phyloP scores from a whole-genome alignment of 306 rosid genomes.

The Herpetospermum pedunculosum region DNA sequence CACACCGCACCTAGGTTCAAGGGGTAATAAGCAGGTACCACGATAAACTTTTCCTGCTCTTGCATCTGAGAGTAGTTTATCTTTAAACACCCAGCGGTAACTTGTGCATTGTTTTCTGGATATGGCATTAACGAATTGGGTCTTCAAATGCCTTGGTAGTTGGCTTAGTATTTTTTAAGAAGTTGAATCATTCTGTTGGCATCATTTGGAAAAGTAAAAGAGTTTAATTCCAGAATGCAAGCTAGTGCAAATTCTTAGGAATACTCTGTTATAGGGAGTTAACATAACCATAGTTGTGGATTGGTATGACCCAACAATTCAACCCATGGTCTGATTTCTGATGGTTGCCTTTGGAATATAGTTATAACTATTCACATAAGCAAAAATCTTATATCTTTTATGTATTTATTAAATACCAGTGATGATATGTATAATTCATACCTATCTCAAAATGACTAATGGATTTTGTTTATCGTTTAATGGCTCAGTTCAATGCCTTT shows the following conservation, averaged over 20 bases:
- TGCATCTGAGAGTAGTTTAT: not conserved
- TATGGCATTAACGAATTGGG: not conserved
- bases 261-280: conserved; percentile 6
- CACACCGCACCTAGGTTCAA: conserved; percentile 96
- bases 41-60: not conserved
- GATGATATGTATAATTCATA: not conserved
- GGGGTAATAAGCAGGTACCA: conserved; percentile 90
- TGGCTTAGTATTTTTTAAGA: not conserved
- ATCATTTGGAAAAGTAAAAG: not conserved
- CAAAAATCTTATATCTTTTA: not conserved
- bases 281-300: not conserved
- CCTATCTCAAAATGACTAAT: not conserved
- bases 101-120: conserved; percentile 5
- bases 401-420: not conserved
- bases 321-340: conserved; percentile 1
- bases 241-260: not conserved
- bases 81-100: not conserved
- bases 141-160: not conserved
- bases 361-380: not conserved
- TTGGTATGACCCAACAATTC: not conserved
- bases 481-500: not conserved
- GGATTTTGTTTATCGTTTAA: not conserved
- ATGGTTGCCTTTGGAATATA: not conserved
- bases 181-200: not conserved
- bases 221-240: not conserved